Evolutionary conservation across 2,329 filamentous ascomycete species (phyloP).

Genomic region (Harringtonia lauricola): DNA sequence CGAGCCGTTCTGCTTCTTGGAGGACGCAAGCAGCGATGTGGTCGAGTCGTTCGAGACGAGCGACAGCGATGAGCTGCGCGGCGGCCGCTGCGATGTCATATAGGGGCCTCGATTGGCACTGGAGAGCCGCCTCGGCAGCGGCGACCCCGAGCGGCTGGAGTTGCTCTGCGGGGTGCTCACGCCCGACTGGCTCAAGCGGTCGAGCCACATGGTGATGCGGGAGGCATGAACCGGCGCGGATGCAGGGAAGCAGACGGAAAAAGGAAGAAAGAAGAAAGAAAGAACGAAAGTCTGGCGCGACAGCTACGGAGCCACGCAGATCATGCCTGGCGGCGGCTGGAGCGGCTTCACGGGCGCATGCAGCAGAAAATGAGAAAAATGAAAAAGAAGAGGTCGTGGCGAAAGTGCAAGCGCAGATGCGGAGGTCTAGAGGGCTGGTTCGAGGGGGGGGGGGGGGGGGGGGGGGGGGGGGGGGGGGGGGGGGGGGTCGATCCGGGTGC

Average conservation of each 20-base stretch:
- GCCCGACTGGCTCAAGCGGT: slow-evolving; percentile 60
- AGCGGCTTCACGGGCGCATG: too few species aligned
- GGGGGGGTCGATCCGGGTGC: too few species aligned
- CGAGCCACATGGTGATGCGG: slow-evolving; percentile 63
- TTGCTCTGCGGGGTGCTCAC: slow-evolving; percentile 48
- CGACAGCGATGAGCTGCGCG: slow-evolving; percentile 68
- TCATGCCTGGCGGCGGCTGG: too few species aligned
- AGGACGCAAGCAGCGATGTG: slow-evolving; percentile 57
- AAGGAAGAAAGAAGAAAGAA: background rate
- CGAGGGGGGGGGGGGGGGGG: too few species aligned
- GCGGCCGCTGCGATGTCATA: slow-evolving; percentile 55
- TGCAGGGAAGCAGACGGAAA: background rate
- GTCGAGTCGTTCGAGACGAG: slow-evolving; percentile 69
- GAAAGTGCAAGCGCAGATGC: too few species aligned
- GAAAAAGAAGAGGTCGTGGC: too few species aligned
- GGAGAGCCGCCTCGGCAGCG: slow-evolving; percentile 55
- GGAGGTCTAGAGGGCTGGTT: too few species aligned
- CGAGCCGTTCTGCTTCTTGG: slow-evolving; percentile 56
- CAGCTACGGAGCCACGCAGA: too few species aligned
- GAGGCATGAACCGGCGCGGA: background rate
- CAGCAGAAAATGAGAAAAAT: too few species aligned
- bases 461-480: too few species aligned
- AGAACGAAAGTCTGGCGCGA: too few species aligned
- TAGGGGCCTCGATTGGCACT: slow-evolving; percentile 51
- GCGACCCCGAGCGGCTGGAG: slow-evolving; percentile 61